Percentiles rank a stretch among this genome's conserved stretches.
Conservation (phyloP, 176 grass and related monocot genomes). For the Poa annua region DNA sequence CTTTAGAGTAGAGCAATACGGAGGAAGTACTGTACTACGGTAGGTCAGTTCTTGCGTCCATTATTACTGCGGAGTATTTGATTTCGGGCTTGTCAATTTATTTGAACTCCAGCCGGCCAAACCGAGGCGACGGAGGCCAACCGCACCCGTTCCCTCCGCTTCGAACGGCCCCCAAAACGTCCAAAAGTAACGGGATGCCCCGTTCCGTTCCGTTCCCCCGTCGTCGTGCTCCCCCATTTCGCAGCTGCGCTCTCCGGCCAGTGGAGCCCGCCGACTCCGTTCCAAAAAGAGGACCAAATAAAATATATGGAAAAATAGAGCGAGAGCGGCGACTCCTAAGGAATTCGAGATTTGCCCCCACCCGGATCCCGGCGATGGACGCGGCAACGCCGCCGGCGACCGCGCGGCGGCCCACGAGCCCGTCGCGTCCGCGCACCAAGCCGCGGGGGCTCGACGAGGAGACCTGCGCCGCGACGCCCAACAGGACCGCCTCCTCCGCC, state of each 20-base stretch:
- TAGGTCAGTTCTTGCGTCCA: too few relatives aligned
- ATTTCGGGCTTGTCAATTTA: not conserved
- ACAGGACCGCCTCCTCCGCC: conserved; percentile 40
- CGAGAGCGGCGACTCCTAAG: conserved; percentile 10
- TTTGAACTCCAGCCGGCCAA: conserved; percentile 15
- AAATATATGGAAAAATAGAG: not conserved
- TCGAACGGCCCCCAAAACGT: not conserved
- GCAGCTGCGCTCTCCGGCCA: not conserved
- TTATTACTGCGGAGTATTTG: too few relatives aligned
- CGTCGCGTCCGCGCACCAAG: conserved; percentile 73
- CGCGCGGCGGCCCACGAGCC: conserved; percentile 51
- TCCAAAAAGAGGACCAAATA: conserved; percentile 39
- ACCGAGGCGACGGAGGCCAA: not conserved
- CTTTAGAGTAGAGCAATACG: too few relatives aligned
- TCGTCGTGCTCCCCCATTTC: conserved; percentile 15
- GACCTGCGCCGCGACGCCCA: conserved; percentile 54
- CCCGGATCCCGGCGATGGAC: conserved; percentile 47
- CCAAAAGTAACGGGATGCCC: not conserved
- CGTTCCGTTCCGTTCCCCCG: conserved; percentile 16
- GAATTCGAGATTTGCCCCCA: conserved; percentile 3
- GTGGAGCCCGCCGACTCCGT: conserved; percentile 47
- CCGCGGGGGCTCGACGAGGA: conserved; percentile 90
- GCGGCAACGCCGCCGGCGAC: not conserved
- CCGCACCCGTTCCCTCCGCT: not conserved
- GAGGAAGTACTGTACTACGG: too few relatives aligned